These are phyloP conservation scores for Lichtheimia corymbifera DNA, from an alignment of 371 early-diverging fungal species.

Conservation along the genomic window DNA sequence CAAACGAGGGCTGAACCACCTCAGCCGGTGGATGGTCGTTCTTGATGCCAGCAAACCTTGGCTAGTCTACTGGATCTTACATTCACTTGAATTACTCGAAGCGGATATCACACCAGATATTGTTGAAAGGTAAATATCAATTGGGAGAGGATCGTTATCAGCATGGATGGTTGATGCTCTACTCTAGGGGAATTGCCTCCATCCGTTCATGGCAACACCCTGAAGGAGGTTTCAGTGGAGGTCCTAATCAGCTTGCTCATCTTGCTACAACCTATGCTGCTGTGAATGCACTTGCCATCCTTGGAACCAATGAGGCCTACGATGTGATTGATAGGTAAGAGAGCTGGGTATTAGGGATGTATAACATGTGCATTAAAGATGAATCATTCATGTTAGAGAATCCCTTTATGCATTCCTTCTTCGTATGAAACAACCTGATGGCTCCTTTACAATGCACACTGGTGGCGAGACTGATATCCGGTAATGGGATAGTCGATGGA, in stretches of 20 bases:
- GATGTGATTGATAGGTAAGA: constrained; percentile 61
- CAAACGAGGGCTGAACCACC: constrained; percentile 43
- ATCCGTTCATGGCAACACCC: constrained; percentile 68
- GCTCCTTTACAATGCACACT: constrained; percentile 88
- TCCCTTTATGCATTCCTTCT: constrained; percentile 74
- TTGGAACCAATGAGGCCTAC: constrained; percentile 75
- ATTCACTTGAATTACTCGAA: constrained; percentile 79
- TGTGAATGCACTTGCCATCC: constrained; percentile 70
- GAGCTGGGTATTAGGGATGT: neutral
- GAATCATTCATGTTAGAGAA: constrained; percentile 34
- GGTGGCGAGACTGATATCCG: constrained; percentile 95
- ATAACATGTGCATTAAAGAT: neutral
- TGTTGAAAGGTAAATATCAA: constrained; percentile 40
- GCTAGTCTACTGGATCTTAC: constrained; percentile 90
- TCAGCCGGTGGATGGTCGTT: constrained; percentile 63
- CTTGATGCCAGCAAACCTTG: constrained; percentile 93
- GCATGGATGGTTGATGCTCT: no score
- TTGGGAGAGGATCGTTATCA: no score
- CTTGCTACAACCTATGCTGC: constrained; percentile 89
- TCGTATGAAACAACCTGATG: constrained; percentile 85
- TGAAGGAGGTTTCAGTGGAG: constrained; percentile 89
- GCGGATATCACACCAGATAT: constrained; percentile 37
- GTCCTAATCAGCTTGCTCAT: constrained; percentile 79
- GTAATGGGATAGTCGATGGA: constrained; percentile 7
- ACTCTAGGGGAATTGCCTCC: constrained; percentile 60